Evolutionary conservation across 202 grass and related monocot species (phyloP).

Genomic region (Saccharum hybrid): DNA sequence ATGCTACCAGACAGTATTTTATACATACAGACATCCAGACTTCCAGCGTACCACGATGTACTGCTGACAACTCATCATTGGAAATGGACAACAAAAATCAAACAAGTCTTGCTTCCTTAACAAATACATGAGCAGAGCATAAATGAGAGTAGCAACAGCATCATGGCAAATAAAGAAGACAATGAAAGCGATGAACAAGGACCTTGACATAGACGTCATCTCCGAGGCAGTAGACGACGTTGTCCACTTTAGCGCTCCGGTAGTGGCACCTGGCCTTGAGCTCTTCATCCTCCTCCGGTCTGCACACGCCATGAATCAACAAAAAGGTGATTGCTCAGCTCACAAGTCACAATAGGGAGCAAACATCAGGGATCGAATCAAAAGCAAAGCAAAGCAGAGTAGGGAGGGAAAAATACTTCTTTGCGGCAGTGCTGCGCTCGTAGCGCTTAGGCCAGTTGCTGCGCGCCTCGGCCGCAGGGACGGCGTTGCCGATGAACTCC

Average conservation of each 20-base stretch:
- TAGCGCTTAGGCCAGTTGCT: slow-evolving; percentile 50
- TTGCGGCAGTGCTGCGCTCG: neutral
- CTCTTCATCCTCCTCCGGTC: slow-evolving; percentile 45
- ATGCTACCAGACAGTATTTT: too few species aligned
- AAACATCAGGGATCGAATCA: neutral
- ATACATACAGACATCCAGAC: neutral
- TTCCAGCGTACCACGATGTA: too few species aligned
- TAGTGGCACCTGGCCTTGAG: slow-evolving; percentile 52
- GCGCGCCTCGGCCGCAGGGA: slow-evolving; percentile 47
- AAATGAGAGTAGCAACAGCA: neutral
- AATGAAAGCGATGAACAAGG: neutral
- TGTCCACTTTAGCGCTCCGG: slow-evolving; percentile 54
- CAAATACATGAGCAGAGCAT: neutral
- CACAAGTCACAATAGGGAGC: neutral
- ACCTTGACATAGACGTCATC: slow-evolving; percentile 32
- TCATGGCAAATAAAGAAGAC: neutral
- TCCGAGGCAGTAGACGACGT: slow-evolving; percentile 34
- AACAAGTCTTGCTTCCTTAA: neutral
- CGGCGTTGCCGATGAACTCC: slow-evolving; percentile 34
- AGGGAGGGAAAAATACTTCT: neutral
- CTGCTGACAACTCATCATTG: neutral
- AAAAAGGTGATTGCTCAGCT: neutral
- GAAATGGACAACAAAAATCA: neutral
- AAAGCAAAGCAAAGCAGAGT: neutral
- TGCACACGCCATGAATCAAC: neutral